Conservation (phyloP, 371 early-diverging fungal species). For the Rhizopus arrhizus region DNA sequence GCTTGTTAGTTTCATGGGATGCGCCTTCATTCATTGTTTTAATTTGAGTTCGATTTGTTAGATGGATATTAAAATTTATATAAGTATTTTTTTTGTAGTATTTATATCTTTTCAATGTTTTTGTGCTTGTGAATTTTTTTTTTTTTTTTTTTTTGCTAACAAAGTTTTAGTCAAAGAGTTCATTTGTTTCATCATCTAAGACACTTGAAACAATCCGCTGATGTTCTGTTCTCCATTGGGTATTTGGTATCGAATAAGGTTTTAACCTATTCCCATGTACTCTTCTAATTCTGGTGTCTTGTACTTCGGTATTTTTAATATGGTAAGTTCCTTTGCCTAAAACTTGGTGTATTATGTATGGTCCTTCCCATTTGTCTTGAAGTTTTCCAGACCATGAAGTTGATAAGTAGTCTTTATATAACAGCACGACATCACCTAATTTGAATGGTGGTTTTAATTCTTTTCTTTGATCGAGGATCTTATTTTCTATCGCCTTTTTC, state of each 20-base stretch:
- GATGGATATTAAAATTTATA: too few species aligned
- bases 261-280: conserved; percentile 1
- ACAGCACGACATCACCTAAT: neutral
- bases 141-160: too few species aligned
- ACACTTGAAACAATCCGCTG: neutral
- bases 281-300: neutral
- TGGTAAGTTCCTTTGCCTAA: neutral
- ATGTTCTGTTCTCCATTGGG: neutral
- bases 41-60: too few species aligned
- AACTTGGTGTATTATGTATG: neutral
- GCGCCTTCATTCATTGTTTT: too few species aligned
- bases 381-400: conserved; percentile 6
- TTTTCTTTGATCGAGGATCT: neutral
- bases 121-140: too few species aligned
- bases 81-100: too few species aligned
- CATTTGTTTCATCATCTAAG: neutral
- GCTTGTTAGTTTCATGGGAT: too few species aligned
- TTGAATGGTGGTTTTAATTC: neutral
- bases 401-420: conserved; percentile 1
- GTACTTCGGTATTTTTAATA: neutral
- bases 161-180: too few species aligned
- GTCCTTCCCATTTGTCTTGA: conserved; percentile 1
- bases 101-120: too few species aligned
- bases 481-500: too few species aligned
- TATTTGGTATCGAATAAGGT: neutral